Percentiles rank a stretch among this genome's conserved stretches.
Evolutionary conservation across 306 rosid species (phyloP).

Genomic region (Spatholobus suberectus): DNA sequence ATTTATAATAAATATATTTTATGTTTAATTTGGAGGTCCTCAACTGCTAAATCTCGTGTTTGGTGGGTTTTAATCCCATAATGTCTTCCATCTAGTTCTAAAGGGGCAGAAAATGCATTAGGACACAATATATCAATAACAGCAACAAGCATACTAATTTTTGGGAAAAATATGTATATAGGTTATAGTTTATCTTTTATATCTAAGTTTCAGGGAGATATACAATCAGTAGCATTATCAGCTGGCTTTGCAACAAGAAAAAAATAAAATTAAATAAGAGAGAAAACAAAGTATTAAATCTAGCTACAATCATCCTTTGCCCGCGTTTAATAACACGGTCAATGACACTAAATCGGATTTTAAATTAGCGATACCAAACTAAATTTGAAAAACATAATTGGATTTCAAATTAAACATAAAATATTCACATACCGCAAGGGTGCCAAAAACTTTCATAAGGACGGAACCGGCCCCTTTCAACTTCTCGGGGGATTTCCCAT

Average conservation of each 20-base stretch:
- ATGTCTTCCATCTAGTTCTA: constrained; percentile 3
- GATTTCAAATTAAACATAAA: constrained; percentile 28
- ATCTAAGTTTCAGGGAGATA: neutral
- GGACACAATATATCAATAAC: neutral
- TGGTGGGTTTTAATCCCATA: constrained; percentile 2
- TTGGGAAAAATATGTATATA: neutral
- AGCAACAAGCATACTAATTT: neutral
- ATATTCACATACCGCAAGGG: constrained; percentile 75
- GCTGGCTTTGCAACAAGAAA: neutral
- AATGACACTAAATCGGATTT: neutral
- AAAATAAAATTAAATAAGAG: neutral
- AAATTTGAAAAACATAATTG: constrained; percentile 1
- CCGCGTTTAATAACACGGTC: neutral
- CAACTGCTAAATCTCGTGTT: neutral
- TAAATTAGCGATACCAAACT: neutral
- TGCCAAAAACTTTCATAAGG: constrained; percentile 97
- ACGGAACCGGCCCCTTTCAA: constrained; percentile 96
- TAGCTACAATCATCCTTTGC: neutral
- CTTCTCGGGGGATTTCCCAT: constrained; percentile 90
- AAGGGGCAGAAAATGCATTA: neutral
- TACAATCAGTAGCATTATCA: neutral
- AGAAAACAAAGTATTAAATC: neutral
- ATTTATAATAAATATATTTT: neutral
- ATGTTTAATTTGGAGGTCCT: neutral
- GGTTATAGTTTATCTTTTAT: neutral